Conservation (phyloP, 208 protist species). For the Wallacemonas sp. region DNA sequence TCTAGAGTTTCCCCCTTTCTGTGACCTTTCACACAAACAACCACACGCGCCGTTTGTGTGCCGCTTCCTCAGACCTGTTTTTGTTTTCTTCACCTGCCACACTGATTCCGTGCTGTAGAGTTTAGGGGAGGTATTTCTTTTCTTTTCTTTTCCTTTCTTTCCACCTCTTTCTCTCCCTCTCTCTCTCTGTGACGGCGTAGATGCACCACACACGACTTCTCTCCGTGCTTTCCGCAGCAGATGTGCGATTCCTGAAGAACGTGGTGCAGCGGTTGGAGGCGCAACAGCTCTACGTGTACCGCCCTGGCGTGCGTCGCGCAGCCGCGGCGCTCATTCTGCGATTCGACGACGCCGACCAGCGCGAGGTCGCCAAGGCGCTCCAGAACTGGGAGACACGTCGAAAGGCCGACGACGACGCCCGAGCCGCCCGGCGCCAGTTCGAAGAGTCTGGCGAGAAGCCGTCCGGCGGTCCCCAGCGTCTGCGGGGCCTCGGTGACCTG, state of each 20-base stretch:
- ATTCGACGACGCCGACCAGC: constrained; percentile 56
- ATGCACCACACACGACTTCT: background rate
- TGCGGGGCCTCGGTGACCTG: constrained; percentile 1
- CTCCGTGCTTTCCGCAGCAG: constrained; percentile 40
- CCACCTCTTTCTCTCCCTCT: constrained; percentile 15
- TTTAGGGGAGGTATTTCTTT: background rate
- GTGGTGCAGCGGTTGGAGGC: constrained; percentile 36
- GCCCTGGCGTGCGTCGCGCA: constrained; percentile 43
- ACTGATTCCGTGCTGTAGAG: too few species aligned
- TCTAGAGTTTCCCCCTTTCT: too few species aligned
- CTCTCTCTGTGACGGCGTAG: too few species aligned
- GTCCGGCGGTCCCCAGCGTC: background rate
- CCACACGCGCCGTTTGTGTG: background rate
- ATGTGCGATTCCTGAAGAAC: constrained; percentile 54
- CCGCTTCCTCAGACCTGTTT: background rate
- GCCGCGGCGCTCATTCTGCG: constrained; percentile 64
- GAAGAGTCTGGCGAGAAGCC: background rate
- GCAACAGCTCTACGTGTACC: constrained; percentile 54
- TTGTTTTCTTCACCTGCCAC: too few species aligned
- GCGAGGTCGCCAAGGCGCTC: background rate
- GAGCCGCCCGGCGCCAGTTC: too few species aligned
- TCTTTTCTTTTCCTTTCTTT: constrained; percentile 14
- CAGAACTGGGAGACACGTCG: background rate
- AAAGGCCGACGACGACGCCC: background rate
- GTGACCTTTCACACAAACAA: background rate